A percentile compares a stretch with the other conserved stretches of the same genome.
These are phyloP conservation scores for Serendipita sp. DNA, from an alignment of 768 basidiomycete genomes.

Conservation along the genomic window DNA sequence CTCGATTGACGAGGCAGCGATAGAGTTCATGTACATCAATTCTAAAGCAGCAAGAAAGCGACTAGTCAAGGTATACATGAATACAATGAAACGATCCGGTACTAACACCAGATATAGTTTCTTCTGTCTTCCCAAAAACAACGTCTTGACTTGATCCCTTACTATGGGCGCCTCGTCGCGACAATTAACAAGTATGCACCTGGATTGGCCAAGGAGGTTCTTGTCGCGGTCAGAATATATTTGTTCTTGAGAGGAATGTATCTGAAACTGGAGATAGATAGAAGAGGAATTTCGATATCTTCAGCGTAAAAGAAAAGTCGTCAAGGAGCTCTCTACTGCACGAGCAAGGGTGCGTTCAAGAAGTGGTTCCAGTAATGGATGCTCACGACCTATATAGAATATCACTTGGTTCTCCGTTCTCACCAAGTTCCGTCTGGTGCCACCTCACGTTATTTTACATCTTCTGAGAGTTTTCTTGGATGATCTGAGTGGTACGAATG, in stretches of 20 bases:
- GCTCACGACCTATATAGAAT: constrained; percentile 39
- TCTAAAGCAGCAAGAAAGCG: constrained; percentile 92
- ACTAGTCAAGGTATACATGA: constrained; percentile 52
- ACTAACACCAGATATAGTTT: constrained; percentile 33
- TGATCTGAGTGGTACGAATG: constrained; percentile 82
- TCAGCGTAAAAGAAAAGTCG: constrained; percentile 83
- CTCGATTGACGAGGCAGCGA: constrained; percentile 81
- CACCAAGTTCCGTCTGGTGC: constrained; percentile 91
- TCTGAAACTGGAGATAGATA: constrained; percentile 34
- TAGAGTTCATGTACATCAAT: constrained; percentile 93
- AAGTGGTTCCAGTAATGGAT: neutral
- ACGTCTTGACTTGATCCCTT: constrained; percentile 78
- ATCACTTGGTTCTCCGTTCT: constrained; percentile 74
- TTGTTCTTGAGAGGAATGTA: neutral
- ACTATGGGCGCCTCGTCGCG: constrained; percentile 81
- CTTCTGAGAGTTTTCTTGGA: constrained; percentile 95
- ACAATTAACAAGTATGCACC: constrained; percentile 88
- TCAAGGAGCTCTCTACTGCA: constrained; percentile 75
- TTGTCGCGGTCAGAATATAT: constrained; percentile 48
- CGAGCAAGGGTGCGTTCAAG: constrained; percentile 51
- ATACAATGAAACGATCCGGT: neutral
- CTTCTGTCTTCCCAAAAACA: constrained; percentile 73
- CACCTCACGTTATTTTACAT: constrained; percentile 81
- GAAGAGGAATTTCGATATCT: constrained; percentile 96
- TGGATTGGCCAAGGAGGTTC: constrained; percentile 71